Evolutionary conservation across 2,329 filamentous ascomycete species (phyloP), one percentile per base, ranked within the genome.

Genomic region (Botrytis byssoidea): DNA sequence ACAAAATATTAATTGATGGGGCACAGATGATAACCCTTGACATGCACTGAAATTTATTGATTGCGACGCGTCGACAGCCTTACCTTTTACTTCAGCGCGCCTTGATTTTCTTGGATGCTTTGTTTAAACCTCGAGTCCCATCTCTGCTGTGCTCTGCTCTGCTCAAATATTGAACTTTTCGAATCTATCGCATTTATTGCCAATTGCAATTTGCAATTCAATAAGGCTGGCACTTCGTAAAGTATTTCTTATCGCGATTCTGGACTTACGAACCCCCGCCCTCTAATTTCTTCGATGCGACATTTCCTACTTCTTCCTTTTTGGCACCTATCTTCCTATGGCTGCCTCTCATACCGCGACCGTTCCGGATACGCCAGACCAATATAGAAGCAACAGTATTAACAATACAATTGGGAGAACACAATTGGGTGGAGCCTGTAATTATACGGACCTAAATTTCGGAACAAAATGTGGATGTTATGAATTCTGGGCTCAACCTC

Each of bases 401-500:
- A 76, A 76, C 40, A 68, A 76, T 66, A 46, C 71, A 57, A 75
- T 73, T 73, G 76, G 74, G 57, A 72, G 48, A 35, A 78, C 73
- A 59, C 74, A 80, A 65, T 87, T 87, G n/a, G 83, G 80, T 76
- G 87, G 87, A 65, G 81, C 83, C 48, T 89, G 87, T 82, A 86
- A 86, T 78, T 86, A 83, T 79, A 85, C 84, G 77, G 84, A 87
- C 75, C 78, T 85, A 74, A 83, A 79, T 66, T 76, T 79, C 57
- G 84, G 85, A 59, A 82, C 83, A 48, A 80, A 77, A 44, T 89
- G 87, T 81, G 86, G 86, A 63, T 89, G 87, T 80, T 82, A 83
- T 74, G 83, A 86, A 70, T 89, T 88, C 77, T 88, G 86, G 85
- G 78, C 79, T 75, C 81, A 84, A 84, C 79, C 81, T n/a, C 70